Evolutionary conservation across 225 moss, liverwort and hornwort species (phyloP).

Genomic region (Marchantia polymorpha): DNA sequence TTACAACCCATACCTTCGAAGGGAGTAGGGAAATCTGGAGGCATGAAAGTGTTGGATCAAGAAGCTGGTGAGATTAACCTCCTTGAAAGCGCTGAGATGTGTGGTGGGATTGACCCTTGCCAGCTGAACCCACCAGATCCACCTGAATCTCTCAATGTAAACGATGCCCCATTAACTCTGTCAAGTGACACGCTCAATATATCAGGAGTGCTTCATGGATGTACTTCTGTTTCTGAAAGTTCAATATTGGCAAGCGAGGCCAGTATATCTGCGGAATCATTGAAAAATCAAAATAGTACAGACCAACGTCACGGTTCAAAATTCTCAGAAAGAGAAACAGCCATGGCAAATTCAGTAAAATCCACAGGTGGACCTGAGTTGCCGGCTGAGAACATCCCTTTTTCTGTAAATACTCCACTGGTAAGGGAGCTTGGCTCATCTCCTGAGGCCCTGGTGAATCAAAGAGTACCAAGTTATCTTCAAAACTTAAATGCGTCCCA

Average conservation of each 20-base stretch:
- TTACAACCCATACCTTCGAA: background rate
- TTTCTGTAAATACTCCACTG: constrained; percentile 14
- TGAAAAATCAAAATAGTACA: constrained; percentile 23
- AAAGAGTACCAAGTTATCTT: constrained; percentile 48
- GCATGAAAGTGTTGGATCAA: background rate
- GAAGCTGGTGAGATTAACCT: background rate
- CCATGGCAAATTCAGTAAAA: constrained; percentile 27
- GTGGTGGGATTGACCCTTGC: background rate
- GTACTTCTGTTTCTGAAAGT: constrained; percentile 13
- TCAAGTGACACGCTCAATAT: background rate
- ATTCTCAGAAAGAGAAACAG: constrained; percentile 39
- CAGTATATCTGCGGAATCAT: constrained; percentile 7
- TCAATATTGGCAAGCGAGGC: constrained; percentile 16
- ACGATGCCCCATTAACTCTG: background rate
- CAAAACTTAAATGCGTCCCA: constrained; percentile 69
- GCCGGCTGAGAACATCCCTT: constrained; percentile 20
- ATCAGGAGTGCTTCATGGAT: background rate
- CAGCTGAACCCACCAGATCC: background rate
- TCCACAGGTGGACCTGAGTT: background rate
- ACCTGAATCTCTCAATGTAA: background rate
- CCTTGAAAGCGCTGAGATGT: background rate
- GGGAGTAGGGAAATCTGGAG: background rate
- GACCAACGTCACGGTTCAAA: constrained; percentile 46
- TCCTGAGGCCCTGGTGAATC: background rate
- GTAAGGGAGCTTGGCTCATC: constrained; percentile 18